Conservation (phyloP, 345 rosid genomes). For the Gynandropsis gynandra region DNA sequence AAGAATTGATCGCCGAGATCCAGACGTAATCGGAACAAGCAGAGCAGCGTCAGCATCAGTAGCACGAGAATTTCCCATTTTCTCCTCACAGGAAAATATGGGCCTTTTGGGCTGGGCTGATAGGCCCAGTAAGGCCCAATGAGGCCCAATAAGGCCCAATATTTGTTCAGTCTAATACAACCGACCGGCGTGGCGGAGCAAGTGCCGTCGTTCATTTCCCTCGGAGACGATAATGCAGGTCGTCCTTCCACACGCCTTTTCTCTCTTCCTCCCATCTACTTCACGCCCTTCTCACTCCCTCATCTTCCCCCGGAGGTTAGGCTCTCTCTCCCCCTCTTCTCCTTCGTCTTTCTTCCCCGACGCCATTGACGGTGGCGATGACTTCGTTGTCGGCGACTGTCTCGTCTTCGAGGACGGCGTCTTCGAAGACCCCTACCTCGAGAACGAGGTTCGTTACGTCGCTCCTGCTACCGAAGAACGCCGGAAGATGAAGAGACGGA, state of each 20-base stretch:
- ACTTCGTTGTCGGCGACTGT: conserved; percentile 74
- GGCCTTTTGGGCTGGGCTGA: too few relatives aligned
- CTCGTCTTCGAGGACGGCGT: conserved; percentile 83
- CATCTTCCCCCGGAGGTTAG: conserved; percentile 22
- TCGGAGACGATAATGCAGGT: conserved; percentile 26
- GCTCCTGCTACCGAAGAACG: not conserved
- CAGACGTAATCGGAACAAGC: not conserved
- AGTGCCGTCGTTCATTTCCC: conserved; percentile 7
- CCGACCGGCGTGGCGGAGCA: not conserved
- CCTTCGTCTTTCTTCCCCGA: conserved; percentile 30
- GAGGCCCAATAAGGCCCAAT: conserved; percentile 4
- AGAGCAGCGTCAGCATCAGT: conserved; percentile 13
- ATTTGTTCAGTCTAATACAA: conserved; percentile 4
- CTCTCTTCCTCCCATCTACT: conserved; percentile 20
- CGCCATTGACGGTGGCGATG: conserved; percentile 26
- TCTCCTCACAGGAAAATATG: too few relatives aligned
- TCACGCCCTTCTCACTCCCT: conserved; percentile 19
- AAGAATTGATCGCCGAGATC: conserved; percentile 18
- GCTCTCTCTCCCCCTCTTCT: conserved; percentile 38
- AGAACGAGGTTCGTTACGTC: conserved; percentile 13
- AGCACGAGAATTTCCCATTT: too few relatives aligned
- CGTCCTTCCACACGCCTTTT: conserved; percentile 21
- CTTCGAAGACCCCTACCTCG: conserved; percentile 68
- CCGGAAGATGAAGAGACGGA: conserved; percentile 14
- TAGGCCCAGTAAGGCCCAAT: too few relatives aligned